phyloP scores from a whole-genome alignment of 257 asterid species.

The Pogostemon cablin region DNA sequence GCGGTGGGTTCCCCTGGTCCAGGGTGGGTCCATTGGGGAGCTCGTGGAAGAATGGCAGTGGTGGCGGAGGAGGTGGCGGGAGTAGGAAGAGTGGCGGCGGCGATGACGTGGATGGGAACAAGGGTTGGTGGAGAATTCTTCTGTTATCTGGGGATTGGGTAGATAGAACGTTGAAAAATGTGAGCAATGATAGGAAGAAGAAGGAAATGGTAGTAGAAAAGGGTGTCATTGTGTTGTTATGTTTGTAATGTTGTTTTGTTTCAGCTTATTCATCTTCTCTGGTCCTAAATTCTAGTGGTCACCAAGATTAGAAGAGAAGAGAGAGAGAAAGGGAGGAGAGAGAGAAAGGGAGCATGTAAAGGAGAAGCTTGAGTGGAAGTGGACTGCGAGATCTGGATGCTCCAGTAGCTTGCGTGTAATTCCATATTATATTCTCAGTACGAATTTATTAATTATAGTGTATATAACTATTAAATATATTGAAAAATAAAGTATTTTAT shows the following conservation, averaged over 20 bases:
- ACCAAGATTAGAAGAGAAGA: slow-evolving; percentile 27
- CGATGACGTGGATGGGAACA: slow-evolving; percentile 57
- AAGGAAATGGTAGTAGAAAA: slow-evolving; percentile 44
- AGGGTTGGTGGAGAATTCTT: slow-evolving; percentile 86
- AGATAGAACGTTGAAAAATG: slow-evolving; percentile 32
- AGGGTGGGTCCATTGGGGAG: slow-evolving; percentile 68
- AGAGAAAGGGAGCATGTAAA: slow-evolving; percentile 35
- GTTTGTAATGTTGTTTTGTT: slow-evolving; percentile 42
- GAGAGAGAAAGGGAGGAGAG: slow-evolving; percentile 28
- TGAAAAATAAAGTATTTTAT: too few species aligned
- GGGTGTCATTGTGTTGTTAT: slow-evolving; percentile 49
- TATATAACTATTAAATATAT: too few species aligned
- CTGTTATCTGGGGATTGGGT: slow-evolving; percentile 38
- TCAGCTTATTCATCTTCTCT: slow-evolving; percentile 63
- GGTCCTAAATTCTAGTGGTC: slow-evolving; percentile 31
- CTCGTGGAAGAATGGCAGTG: slow-evolving; percentile 72
- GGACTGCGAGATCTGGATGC: slow-evolving; percentile 67
- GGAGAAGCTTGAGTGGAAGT: slow-evolving; percentile 59
- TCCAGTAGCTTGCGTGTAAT: slow-evolving; percentile 35
- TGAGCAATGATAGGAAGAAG: slow-evolving; percentile 39
- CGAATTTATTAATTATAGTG: too few species aligned
- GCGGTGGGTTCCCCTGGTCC: slow-evolving; percentile 51
- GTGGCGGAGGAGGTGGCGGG: slow-evolving; percentile 46
- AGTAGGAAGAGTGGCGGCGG: slow-evolving; percentile 40
- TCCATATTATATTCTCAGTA: not conserved